phyloP scores from a whole-genome alignment of 768 basidiomycete species.

The Suillus hirtellus region DNA sequence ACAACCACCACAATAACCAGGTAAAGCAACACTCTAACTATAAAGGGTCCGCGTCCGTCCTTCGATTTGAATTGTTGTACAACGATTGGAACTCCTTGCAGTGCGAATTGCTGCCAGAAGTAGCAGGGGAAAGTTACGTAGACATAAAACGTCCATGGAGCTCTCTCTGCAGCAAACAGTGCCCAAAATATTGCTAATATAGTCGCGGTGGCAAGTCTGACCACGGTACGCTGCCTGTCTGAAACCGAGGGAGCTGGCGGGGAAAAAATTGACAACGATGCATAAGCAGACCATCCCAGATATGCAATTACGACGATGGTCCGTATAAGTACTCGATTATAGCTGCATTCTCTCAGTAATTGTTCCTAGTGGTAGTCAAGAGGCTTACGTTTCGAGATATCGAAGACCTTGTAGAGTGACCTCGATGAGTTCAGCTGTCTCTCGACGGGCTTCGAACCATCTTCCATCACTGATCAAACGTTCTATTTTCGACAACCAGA shows the following conservation, averaged over 20 bases:
- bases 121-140: constrained; percentile 76
- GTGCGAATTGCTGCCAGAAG: constrained; percentile 67
- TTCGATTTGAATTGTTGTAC: constrained; percentile 5
- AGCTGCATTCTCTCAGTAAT: constrained; percentile 38
- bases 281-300: constrained; percentile 74
- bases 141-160: constrained; percentile 72
- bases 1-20: constrained; percentile 38
- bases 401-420: constrained; percentile 60
- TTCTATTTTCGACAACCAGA: constrained; percentile 44
- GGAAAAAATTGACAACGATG: constrained; percentile 57
- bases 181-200: constrained; percentile 41
- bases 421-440: constrained; percentile 53
- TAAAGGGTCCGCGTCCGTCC: background rate
- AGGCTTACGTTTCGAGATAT: constrained; percentile 65
- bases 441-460: constrained; percentile 51
- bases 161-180: constrained; percentile 60
- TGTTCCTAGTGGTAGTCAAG: background rate
- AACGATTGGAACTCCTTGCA: constrained; percentile 24
- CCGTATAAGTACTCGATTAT: constrained; percentile 74
- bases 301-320: constrained; percentile 72
- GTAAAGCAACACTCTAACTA: background rate
- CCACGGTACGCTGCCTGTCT: constrained; percentile 13
- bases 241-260: constrained; percentile 3
- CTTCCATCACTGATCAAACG: constrained; percentile 39
- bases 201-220: constrained; percentile 30